Evolutionary conservation across 768 basidiomycete species (phyloP), one percentile per base, ranked within the genome.

Genomic region (Agrocybe pediades): DNA sequence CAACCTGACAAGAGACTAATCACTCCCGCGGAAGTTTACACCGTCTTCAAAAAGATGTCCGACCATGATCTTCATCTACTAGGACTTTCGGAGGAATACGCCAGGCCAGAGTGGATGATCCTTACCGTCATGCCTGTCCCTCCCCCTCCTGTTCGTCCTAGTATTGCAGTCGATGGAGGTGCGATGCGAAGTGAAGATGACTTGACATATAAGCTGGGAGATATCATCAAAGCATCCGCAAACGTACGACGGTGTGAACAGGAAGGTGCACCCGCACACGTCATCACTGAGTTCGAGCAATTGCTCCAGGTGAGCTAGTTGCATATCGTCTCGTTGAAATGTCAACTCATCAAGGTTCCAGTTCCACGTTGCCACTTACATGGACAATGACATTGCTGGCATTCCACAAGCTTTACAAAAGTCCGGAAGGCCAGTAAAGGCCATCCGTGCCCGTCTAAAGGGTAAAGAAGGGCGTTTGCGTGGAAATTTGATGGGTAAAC

Each of bases 81-180:
- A 59, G 97, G 97, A 30, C 84, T 98, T 9, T 95, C 91, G 23
- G 92, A 95, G 53, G 92, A 93, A 67, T 98, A 97, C 67, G 96
- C 97, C 6, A 85, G 95, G 39, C 97, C 97, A 2, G 94, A 98
- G 65, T 99, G 97, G 97, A 98, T 99, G 97, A 97, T 99, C 60
- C 75, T 98, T 39, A 98, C 97, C 0, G 94, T 98, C 30, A 82
- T 98, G 69, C 97, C 97, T 29, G 96, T 99, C 0, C 97, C 97
- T 1, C 97, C 97, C 1, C 96, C 96, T 6, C 94, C 97, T 7
- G 97, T 99, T 49, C 92, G 97, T 45, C 97, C 97, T 0, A 96
- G 94, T 73, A 98, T 99, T 53, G 90, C 96, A 11, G 92, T 98
- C 24, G 96, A 98, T 62, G 96, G 96, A 19, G 95, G 96, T 47